phyloP scores from a whole-genome alignment of 2,329 filamentous ascomycete species.

The Juglanconis oblonga region DNA sequence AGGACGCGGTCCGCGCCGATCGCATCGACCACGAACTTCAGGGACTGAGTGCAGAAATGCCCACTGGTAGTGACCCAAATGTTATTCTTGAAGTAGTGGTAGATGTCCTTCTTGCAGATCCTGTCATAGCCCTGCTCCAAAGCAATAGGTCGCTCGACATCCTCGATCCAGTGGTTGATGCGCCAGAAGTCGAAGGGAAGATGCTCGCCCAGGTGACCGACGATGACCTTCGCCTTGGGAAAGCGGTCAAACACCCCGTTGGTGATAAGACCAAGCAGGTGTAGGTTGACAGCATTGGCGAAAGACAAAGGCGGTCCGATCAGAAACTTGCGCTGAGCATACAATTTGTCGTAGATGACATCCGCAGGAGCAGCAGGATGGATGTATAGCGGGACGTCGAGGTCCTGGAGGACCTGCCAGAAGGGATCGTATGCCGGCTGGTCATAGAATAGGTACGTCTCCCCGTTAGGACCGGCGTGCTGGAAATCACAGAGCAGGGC shows the following conservation, averaged over 20 bases:
- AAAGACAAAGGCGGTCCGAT: conserved; percentile 59
- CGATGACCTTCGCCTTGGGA: conserved; percentile 42
- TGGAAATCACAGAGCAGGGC: conserved; percentile 62
- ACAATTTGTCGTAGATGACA: conserved; percentile 29
- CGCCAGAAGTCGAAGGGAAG: conserved; percentile 49
- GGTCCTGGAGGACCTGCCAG: conserved; percentile 55
- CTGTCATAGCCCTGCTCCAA: conserved; percentile 49
- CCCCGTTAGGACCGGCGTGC: conserved; percentile 53
- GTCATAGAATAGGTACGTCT: conserved; percentile 64
- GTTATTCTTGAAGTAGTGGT: conserved; percentile 50
- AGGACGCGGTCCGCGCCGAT: conserved; percentile 48
- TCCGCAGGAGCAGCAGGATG: conserved; percentile 60
- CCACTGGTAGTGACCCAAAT: conserved; percentile 57
- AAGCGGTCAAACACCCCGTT: conserved; percentile 50
- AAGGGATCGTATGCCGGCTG: conserved; percentile 58
- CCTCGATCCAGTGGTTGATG: conserved; percentile 55
- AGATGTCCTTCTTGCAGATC: conserved; percentile 45
- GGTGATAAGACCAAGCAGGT: conserved; percentile 49
- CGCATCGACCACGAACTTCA: conserved; percentile 47
- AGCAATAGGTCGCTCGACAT: conserved; percentile 24
- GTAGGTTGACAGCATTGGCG: conserved; percentile 56
- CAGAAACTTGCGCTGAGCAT: conserved; percentile 56
- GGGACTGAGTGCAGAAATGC: conserved; percentile 51
- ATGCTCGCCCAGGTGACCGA: conserved; percentile 48
- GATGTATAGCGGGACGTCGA: conserved; percentile 64